phyloP scores from a whole-genome alignment of 225 moss, liverwort and hornwort genomes.

The Bryoerythrophyllum caledonicum region DNA sequence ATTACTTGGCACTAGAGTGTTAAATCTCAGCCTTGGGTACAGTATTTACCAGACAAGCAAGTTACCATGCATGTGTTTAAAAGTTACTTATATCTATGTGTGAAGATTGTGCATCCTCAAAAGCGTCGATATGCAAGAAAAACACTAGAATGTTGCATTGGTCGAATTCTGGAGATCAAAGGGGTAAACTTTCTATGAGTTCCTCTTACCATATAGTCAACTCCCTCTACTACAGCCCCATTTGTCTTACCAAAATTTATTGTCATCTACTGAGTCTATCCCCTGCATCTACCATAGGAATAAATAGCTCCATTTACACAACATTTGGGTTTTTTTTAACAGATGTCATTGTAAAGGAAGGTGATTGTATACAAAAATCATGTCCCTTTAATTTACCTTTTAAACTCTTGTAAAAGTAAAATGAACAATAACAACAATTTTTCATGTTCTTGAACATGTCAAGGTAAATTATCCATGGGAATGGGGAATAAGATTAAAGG shows the following conservation, averaged over 20 bases:
- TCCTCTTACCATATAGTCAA: not conserved
- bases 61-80: not conserved
- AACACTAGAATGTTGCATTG: slow-evolving; percentile 81
- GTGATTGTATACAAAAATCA: too few relatives aligned
- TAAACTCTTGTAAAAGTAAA: rapidly evolving
- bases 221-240: too few relatives aligned
- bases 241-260: too few relatives aligned
- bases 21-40: too few relatives aligned
- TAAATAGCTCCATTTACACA: too few relatives aligned
- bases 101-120: slow-evolving; percentile 93
- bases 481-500: not conserved
- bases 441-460: not conserved
- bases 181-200: slow-evolving; percentile 45
- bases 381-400: not conserved
- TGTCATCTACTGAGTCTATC: too few relatives aligned
- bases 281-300: too few relatives aligned
- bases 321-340: too few relatives aligned
- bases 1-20: too few relatives aligned
- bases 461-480: not conserved
- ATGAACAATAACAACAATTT: not conserved
- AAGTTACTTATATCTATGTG: not conserved
- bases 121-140: slow-evolving; percentile 73
- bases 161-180: slow-evolving; percentile 86
- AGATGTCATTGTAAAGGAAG: too few relatives aligned
- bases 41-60: too few relatives aligned